These are phyloP conservation scores for Glycine tomentella DNA, from an alignment of 306 rosid species.

Conservation along the genomic window DNA sequence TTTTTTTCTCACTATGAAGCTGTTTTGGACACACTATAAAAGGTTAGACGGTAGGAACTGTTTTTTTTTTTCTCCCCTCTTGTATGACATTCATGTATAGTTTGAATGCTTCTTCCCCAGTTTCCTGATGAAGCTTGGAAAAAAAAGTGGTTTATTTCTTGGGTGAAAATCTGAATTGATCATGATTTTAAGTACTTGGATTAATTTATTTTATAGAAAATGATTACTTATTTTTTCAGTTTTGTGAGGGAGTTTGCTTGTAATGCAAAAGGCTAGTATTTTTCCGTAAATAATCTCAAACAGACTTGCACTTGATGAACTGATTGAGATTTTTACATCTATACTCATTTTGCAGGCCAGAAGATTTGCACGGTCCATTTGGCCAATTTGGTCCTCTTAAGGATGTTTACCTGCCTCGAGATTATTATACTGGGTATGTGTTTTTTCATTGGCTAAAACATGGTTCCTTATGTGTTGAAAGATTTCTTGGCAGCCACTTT, in stretches of 20 bases:
- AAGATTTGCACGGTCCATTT: slow-evolving; percentile 76
- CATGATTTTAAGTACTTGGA: background rate
- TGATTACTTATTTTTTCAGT: background rate
- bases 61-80: too few relatives aligned
- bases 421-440: slow-evolving; percentile 83
- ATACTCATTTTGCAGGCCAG: slow-evolving; percentile 58
- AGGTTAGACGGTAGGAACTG: too few relatives aligned
- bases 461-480: slow-evolving; percentile 23
- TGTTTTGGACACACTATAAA: too few relatives aligned
- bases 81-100: background rate
- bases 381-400: slow-evolving; percentile 79
- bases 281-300: background rate
- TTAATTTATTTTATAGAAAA: background rate
- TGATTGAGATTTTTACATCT: background rate
- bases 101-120: background rate
- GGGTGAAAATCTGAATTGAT: background rate
- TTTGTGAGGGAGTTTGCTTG: background rate
- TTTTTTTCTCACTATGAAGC: too few relatives aligned
- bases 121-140: background rate
- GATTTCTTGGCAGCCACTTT: background rate
- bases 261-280: background rate
- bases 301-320: background rate
- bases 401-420: slow-evolving; percentile 85
- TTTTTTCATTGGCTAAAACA: background rate
- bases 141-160: background rate